Evolutionary conservation across 345 rosid species (phyloP).

Genomic region (Sonneratia alba): DNA sequence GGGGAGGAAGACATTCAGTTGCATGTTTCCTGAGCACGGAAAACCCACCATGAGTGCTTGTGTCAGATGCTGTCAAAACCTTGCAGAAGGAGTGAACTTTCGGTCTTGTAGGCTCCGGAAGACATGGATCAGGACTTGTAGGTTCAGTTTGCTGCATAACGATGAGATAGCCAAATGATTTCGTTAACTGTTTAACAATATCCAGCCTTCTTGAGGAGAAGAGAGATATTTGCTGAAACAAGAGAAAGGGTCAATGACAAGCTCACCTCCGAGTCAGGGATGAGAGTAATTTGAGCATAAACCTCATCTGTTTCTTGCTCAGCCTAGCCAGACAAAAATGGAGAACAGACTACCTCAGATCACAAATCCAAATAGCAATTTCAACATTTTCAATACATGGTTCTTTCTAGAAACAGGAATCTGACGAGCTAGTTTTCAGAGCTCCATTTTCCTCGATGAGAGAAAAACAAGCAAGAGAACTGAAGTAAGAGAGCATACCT

Average conservation of each 20-base stretch:
- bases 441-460: neutral
- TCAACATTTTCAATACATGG: neutral
- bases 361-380: neutral
- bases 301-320: constrained; percentile 97
- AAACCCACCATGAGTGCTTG: constrained; percentile 97
- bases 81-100: constrained; percentile 69
- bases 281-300: constrained; percentile 79
- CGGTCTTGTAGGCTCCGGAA: constrained; percentile 34
- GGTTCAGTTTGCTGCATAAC: constrained; percentile 49
- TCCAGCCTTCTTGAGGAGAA: too few relatives aligned
- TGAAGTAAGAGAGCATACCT: constrained; percentile 34
- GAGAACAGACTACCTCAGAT: constrained; percentile 6
- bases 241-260: constrained; percentile 6
- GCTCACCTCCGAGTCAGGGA: constrained; percentile 59
- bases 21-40: constrained; percentile 90
- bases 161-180: constrained; percentile 1
- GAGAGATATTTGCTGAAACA: neutral
- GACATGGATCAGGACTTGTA: constrained; percentile 33
- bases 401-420: neutral
- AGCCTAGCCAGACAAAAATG: constrained; percentile 39
- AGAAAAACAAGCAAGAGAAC: neutral
- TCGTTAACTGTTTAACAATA: neutral
- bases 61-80: constrained; percentile 91
- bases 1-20: constrained; percentile 80
- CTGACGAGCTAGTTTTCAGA: neutral